Percentiles rank a stretch among this genome's conserved stretches.
Evolutionary conservation across 1,284 basidiomycete species (phyloP).

Genomic region (Apiotrichum gracile): DNA sequence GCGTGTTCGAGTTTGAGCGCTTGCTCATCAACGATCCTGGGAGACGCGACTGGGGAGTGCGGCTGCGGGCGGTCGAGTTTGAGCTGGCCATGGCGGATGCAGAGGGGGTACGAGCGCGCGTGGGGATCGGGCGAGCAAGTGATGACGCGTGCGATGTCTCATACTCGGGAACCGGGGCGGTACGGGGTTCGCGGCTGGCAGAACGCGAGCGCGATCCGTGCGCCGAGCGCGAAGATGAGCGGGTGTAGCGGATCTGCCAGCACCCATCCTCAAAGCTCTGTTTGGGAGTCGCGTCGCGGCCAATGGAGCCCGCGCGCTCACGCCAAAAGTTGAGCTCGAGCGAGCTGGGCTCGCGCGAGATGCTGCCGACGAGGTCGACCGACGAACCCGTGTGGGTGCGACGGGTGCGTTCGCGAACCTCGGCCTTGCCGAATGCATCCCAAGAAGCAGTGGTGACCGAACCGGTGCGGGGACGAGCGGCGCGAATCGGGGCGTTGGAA

Average conservation of each 20-base stretch:
- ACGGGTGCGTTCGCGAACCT: constrained; percentile 13
- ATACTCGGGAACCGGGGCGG: constrained; percentile 1
- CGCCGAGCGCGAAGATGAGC: background rate
- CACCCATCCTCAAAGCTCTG: constrained; percentile 33
- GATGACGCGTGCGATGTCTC: constrained; percentile 1
- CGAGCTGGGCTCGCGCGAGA: background rate
- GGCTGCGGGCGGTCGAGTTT: constrained; percentile 12
- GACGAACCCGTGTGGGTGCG: constrained; percentile 3
- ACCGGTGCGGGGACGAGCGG: constrained; percentile 22
- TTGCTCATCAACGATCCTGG: background rate
- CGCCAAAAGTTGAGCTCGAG: constrained; percentile 1
- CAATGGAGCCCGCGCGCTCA: constrained; percentile 1
- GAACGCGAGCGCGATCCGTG: constrained; percentile 1
- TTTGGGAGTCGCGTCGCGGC: constrained; percentile 30
- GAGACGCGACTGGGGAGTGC: constrained; percentile 8
- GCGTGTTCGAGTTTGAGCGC: background rate
- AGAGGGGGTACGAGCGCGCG: constrained; percentile 9
- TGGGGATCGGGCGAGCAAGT: constrained; percentile 11
- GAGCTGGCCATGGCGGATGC: constrained; percentile 6
- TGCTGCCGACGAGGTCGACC: constrained; percentile 1
- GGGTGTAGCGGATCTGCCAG: constrained; percentile 34
- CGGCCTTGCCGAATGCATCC: constrained; percentile 37
- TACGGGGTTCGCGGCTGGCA: constrained; percentile 5
- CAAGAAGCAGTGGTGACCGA: constrained; percentile 25
- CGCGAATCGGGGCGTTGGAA: background rate